Percentiles rank a stretch among this genome's conserved stretches.
Evolutionary conservation across 257 asterid species (phyloP).

Genomic region (Solanum bukasovii): DNA sequence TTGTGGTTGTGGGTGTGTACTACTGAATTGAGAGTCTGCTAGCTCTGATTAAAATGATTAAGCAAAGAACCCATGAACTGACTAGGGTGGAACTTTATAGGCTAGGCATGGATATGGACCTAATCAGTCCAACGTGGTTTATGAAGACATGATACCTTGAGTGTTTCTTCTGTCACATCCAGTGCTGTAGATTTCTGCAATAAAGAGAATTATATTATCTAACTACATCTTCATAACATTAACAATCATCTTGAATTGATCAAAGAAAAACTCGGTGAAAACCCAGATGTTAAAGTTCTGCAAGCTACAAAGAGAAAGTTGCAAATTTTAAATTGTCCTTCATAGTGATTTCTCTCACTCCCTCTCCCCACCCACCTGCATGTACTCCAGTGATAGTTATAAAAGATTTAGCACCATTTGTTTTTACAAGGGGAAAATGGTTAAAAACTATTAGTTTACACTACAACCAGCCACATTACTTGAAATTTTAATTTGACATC

Average conservation of each 20-base stretch:
- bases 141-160: constrained; percentile 53
- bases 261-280: not conserved
- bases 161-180: constrained; percentile 77
- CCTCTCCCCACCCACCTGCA: not conserved
- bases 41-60: not conserved
- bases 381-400: not conserved
- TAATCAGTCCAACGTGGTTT: not conserved
- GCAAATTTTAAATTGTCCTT: not conserved
- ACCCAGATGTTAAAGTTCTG: not conserved
- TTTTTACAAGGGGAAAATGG: not conserved
- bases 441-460: not conserved
- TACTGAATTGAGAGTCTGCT: not conserved
- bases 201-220: constrained; percentile 20
- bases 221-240: not conserved
- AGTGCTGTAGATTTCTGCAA: constrained; percentile 83
- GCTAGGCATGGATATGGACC: not conserved
- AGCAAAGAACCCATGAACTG: not conserved
- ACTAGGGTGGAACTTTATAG: not conserved
- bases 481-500: not conserved
- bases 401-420: not conserved
- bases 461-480: not conserved
- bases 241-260: not conserved
- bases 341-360: not conserved
- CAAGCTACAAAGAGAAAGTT: not conserved
- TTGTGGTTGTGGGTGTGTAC: not conserved